Conservation (phyloP, 805 yeast genomes). For the Groenewaldozyma salmanticensis region DNA sequence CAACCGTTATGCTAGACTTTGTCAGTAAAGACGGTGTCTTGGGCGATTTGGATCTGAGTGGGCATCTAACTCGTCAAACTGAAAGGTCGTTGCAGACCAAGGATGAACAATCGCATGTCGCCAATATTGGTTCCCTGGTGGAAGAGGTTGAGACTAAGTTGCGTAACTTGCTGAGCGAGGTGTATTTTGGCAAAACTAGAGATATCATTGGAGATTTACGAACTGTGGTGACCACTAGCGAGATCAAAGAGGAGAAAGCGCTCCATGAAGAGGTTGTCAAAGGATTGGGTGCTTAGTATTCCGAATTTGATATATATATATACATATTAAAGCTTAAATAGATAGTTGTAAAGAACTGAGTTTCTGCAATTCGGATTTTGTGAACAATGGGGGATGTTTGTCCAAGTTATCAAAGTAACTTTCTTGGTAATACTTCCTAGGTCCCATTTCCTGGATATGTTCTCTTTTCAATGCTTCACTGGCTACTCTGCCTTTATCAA, state of each 20-base stretch:
- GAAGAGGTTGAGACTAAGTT: conserved; percentile 84
- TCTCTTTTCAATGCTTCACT: neutral
- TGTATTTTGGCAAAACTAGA: conserved; percentile 88
- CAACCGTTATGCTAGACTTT: conserved; percentile 78
- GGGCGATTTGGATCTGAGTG: conserved; percentile 50
- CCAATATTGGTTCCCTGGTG: conserved; percentile 73
- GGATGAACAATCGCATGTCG: conserved; percentile 60
- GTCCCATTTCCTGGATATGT: neutral
- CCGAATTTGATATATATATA: neutral
- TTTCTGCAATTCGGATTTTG: too few species aligned
- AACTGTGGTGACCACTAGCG: conserved; percentile 30
- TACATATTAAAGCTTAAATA: neutral
- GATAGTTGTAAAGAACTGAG: neutral
- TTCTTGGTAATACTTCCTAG: neutral
- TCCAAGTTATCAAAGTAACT: conserved; percentile 9
- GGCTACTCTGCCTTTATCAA: neutral
- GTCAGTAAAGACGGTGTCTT: conserved; percentile 27
- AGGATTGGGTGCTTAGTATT: conserved; percentile 21
- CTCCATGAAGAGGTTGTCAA: conserved; percentile 35
- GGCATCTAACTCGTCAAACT: conserved; percentile 74
- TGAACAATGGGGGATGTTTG: too few species aligned
- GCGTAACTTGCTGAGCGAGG: conserved; percentile 83
- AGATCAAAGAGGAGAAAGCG: conserved; percentile 29
- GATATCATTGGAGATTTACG: conserved; percentile 73
- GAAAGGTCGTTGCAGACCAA: conserved; percentile 41